Percentiles rank a stretch among this genome's conserved stretches.
Evolutionary conservation across 2,329 filamentous ascomycete genomes (phyloP).

Genomic region (Coniochaeta ligniaria): DNA sequence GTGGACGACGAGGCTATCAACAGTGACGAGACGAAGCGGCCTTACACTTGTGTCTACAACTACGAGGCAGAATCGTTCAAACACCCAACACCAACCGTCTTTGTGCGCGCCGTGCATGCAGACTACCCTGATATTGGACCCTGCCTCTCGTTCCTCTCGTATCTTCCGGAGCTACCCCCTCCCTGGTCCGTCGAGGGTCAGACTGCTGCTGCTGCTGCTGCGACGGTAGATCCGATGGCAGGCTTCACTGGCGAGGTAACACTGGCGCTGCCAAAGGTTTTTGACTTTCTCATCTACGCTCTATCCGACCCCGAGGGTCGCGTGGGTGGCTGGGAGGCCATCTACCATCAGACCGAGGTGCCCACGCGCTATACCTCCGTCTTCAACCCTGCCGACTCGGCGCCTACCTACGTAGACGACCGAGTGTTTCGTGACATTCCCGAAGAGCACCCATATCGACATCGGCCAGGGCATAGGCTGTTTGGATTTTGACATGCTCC

Average conservation of each 20-base stretch:
- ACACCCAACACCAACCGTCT: neutral
- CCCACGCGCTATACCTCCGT: neutral
- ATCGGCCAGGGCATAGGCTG: neutral
- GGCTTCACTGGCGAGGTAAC: neutral
- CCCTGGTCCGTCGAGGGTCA: neutral
- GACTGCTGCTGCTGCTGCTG: neutral
- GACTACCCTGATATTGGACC: neutral
- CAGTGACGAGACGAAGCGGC: neutral
- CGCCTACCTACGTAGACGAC: neutral
- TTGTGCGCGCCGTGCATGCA: neutral
- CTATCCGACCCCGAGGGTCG: neutral
- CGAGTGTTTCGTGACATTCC: neutral
- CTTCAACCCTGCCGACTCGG: neutral
- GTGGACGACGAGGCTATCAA: neutral
- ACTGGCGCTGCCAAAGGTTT: neutral
- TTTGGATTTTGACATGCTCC: too few species aligned
- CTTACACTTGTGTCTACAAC: neutral
- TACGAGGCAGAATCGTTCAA: too few species aligned
- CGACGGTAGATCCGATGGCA: neutral
- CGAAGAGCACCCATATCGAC: neutral
- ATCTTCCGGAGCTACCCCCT: too few species aligned
- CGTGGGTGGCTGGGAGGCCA: neutral
- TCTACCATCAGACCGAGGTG: neutral
- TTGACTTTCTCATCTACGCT: neutral
- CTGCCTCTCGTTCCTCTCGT: too few species aligned